phyloP scores from a whole-genome alignment of 768 basidiomycete genomes.

The Tremella mesenterica region DNA sequence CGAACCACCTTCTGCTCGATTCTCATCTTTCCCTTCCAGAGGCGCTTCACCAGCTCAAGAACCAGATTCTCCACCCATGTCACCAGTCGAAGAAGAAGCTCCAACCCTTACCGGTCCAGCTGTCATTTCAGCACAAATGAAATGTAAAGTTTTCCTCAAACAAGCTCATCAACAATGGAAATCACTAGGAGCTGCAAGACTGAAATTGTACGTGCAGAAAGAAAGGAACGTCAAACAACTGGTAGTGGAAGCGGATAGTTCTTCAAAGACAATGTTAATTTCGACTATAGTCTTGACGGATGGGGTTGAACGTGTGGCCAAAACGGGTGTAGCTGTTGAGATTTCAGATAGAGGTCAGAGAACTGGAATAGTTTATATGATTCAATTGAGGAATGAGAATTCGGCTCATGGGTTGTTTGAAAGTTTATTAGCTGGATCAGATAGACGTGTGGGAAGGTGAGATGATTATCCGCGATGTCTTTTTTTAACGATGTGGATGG shows the following conservation, averaged over 20 bases:
- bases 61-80: slow-evolving; percentile 59
- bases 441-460: slow-evolving; percentile 49
- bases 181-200: slow-evolving; percentile 72
- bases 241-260: slow-evolving; percentile 77
- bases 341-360: slow-evolving; percentile 82
- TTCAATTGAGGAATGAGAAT: slow-evolving; percentile 82
- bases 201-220: slow-evolving; percentile 72
- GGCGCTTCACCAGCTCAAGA: slow-evolving; percentile 16
- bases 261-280: slow-evolving; percentile 64
- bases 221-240: slow-evolving; percentile 87
- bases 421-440: slow-evolving; percentile 76
- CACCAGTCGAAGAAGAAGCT: slow-evolving; percentile 56
- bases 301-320: slow-evolving; percentile 96
- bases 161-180: slow-evolving; percentile 96
- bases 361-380: slow-evolving; percentile 94
- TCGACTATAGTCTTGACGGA: slow-evolving; percentile 93
- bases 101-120: slow-evolving; percentile 57
- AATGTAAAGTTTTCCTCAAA: slow-evolving; percentile 94
- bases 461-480: neutral
- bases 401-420: slow-evolving; percentile 77
- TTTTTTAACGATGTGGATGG: no score
- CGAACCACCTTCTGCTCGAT: slow-evolving; percentile 27
- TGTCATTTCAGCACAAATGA: slow-evolving; percentile 78
- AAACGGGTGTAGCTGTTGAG: slow-evolving; percentile 95
- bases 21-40: slow-evolving; percentile 30